A percentile compares a stretch with the other conserved stretches of the same genome.
phyloP scores from a whole-genome alignment of 352 stramenopile species.

The Phytophthora ohioensis region DNA sequence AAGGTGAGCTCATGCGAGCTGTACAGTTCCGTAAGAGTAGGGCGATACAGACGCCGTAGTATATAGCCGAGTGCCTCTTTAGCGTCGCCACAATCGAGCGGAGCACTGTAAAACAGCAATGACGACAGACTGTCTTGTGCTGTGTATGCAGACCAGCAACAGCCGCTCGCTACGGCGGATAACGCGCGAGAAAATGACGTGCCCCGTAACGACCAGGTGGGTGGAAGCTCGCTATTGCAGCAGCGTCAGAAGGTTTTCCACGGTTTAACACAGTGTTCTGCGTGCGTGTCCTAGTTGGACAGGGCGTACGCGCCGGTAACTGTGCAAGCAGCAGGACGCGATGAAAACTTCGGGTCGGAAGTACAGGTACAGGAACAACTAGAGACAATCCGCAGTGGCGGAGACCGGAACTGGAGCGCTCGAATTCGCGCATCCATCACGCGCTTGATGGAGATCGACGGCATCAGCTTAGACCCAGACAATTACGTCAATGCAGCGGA shows the following conservation, averaged over 20 bases:
- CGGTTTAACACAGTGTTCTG: slow-evolving; percentile 15
- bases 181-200: slow-evolving; percentile 4
- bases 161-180: slow-evolving; percentile 3
- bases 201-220: slow-evolving; percentile 10
- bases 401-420: slow-evolving; percentile 30
- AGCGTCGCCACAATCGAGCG: not conserved
- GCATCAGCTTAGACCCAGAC: slow-evolving; percentile 24
- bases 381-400: not conserved
- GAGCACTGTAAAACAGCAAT: slow-evolving; percentile 6
- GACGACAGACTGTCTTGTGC: slow-evolving; percentile 18
- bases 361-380: not conserved
- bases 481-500: slow-evolving; percentile 43
- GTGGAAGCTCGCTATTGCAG: not conserved
- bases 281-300: slow-evolving; percentile 1
- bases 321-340: not conserved
- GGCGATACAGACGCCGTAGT: too few relatives aligned
- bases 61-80: not conserved
- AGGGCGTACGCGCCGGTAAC: not conserved
- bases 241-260: not conserved
- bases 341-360: not conserved
- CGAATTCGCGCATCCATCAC: slow-evolving; percentile 38
- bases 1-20: slow-evolving; percentile 28
- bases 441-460: slow-evolving; percentile 43
- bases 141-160: slow-evolving; percentile 12
- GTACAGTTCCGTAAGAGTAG: not conserved